A percentile compares a stretch with the other conserved stretches of the same genome.
Conservation (phyloP, 169 alveolate species). For the Plasmodium reichenowi region DNA sequence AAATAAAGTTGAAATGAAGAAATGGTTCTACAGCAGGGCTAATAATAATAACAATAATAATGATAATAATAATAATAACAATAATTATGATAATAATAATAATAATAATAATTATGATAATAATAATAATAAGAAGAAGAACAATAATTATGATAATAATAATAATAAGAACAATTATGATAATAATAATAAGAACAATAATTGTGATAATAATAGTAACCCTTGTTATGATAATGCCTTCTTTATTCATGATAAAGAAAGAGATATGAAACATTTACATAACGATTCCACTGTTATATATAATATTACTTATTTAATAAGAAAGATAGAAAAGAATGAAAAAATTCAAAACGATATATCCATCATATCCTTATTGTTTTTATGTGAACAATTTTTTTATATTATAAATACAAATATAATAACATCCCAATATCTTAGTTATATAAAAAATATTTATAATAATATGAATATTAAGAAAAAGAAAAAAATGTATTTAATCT, state of each 20-base stretch:
- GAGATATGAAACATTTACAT: background rate
- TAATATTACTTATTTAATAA: slow-evolving; percentile 11
- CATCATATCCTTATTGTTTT: slow-evolving; percentile 9
- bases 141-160: too few species aligned
- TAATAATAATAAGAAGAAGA: background rate
- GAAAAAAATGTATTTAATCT: slow-evolving; percentile 28
- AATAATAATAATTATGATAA: background rate
- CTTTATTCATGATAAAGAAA: background rate
- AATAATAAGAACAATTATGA: background rate
- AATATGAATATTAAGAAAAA: background rate
- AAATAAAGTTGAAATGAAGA: too few species aligned
- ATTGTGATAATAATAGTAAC: too few species aligned
- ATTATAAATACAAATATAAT: slow-evolving; percentile 12
- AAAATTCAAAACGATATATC: slow-evolving; percentile 15
- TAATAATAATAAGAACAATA: too few species aligned
- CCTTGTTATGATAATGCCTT: too few species aligned
- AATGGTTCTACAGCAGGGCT: too few species aligned
- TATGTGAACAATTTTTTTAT: slow-evolving; percentile 51
- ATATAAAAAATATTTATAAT: slow-evolving; percentile 17
- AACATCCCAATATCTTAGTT: background rate
- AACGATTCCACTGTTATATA: background rate
- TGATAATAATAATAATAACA: too few species aligned
- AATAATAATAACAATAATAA: too few species aligned
- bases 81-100: too few species aligned
- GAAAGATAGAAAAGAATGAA: slow-evolving; percentile 3